phyloP scores from a whole-genome alignment of 2,329 filamentous ascomycete species.

The Endothia cerciana region DNA sequence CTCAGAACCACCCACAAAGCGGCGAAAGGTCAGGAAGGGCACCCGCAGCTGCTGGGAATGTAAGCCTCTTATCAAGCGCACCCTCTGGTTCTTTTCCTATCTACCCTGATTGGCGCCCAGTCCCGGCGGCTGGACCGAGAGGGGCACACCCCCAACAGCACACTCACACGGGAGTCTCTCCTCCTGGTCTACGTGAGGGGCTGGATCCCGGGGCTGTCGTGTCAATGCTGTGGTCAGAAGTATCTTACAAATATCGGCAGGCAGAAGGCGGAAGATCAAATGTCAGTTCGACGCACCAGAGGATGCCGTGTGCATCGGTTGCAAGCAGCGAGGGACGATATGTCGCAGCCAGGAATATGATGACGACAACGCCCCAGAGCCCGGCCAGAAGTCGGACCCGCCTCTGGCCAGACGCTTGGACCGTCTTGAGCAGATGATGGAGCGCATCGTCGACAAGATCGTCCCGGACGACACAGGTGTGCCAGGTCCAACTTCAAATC shows the following conservation, averaged over 20 bases:
- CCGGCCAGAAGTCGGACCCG: slow-evolving; percentile 39
- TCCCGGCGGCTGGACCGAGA: background rate
- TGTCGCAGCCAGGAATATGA: slow-evolving; percentile 52
- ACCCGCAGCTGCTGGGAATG: slow-evolving; percentile 61
- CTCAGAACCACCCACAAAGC: slow-evolving; percentile 37
- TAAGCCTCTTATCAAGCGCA: slow-evolving; percentile 35
- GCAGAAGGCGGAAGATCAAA: slow-evolving; percentile 51
- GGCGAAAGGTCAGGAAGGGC: slow-evolving; percentile 54
- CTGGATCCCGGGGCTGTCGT: too few relatives aligned
- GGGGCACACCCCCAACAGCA: background rate
- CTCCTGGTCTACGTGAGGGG: too few relatives aligned
- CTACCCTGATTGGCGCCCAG: background rate
- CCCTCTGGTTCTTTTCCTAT: slow-evolving; percentile 5
- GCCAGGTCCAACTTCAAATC: slow-evolving; percentile 1
- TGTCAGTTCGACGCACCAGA: slow-evolving; percentile 48
- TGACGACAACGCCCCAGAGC: slow-evolving; percentile 38
- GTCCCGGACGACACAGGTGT: slow-evolving; percentile 31
- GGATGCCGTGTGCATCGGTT: slow-evolving; percentile 48
- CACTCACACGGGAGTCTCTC: too few relatives aligned
- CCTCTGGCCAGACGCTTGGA: slow-evolving; percentile 48
- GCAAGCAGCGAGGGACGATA: slow-evolving; percentile 44
- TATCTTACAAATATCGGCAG: slow-evolving; percentile 31
- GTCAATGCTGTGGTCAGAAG: background rate
- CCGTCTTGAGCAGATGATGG: slow-evolving; percentile 52
- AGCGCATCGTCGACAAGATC: slow-evolving; percentile 47